Evolutionary conservation across 768 basidiomycete genomes (phyloP).

Genomic region (Russula lepida): DNA sequence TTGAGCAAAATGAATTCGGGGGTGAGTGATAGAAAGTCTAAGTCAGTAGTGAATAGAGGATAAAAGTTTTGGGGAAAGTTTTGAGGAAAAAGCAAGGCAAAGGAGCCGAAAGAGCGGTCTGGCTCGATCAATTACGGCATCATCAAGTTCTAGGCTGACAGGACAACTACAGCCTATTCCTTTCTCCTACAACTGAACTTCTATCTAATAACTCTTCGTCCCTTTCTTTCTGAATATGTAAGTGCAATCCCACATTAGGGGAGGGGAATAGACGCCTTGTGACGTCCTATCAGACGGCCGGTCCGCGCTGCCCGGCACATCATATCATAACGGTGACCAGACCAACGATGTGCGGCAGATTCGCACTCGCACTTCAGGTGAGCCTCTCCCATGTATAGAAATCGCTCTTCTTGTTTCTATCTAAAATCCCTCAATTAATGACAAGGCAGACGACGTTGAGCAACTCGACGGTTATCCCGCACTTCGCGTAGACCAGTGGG

Average conservation of each 20-base stretch:
- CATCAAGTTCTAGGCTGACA: too few species aligned
- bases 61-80: not conserved
- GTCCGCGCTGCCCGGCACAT: not conserved
- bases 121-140: not conserved
- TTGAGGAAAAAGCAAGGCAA: not conserved
- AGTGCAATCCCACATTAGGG: too few species aligned
- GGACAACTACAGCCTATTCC: too few species aligned
- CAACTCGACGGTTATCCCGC: slow-evolving; percentile 41
- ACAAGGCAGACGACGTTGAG: slow-evolving; percentile 17
- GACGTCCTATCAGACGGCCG: too few species aligned
- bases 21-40: not conserved
- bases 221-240: too few species aligned
- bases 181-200: too few species aligned
- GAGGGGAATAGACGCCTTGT: too few species aligned
- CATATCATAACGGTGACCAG: too few species aligned
- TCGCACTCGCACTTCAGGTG: slow-evolving; percentile 44
- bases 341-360: slow-evolving; percentile 54
- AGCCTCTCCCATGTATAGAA: slow-evolving; percentile 14
- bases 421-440: not conserved
- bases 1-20: not conserved
- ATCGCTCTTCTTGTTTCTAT: not conserved
- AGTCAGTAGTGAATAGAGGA: not conserved
- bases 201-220: too few species aligned
- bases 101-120: not conserved
- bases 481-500: slow-evolving; percentile 45